Percentiles rank a stretch among this genome's conserved stretches.
These are phyloP conservation scores for Agaricales sp. DNA, from an alignment of 1,284 basidiomycete genomes.

Conservation along the genomic window DNA sequence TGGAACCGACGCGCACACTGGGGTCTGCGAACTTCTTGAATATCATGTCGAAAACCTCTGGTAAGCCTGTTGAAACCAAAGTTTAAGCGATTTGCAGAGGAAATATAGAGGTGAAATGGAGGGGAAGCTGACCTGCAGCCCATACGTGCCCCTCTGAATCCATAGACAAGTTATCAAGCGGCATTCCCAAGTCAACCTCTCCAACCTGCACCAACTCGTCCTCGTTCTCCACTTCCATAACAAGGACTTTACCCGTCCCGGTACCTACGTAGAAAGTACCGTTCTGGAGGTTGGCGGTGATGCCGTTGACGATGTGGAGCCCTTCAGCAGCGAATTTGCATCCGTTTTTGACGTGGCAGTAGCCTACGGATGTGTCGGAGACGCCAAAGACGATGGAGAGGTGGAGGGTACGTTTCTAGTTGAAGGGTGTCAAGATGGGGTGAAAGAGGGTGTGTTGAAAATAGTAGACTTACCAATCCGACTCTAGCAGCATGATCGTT, in stretches of 20 bases:
- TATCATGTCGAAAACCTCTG: background rate
- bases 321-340: conserved; percentile 1
- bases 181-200: background rate
- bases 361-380: background rate
- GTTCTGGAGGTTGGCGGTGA: background rate
- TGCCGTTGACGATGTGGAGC: background rate
- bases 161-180: background rate
- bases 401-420: background rate
- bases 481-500: background rate
- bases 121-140: background rate
- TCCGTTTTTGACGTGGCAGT: background rate
- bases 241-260: background rate
- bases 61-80: background rate
- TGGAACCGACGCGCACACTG: background rate
- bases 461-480: background rate
- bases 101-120: background rate
- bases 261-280: background rate
- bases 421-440: background rate
- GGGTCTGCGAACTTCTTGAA: background rate
- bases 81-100: too few species aligned
- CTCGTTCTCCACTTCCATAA: background rate
- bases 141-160: background rate
- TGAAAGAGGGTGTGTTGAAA: background rate
- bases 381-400: background rate
- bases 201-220: background rate